Conservation (phyloP, 352 stramenopile species). For the Phytophthora pisi region DNA sequence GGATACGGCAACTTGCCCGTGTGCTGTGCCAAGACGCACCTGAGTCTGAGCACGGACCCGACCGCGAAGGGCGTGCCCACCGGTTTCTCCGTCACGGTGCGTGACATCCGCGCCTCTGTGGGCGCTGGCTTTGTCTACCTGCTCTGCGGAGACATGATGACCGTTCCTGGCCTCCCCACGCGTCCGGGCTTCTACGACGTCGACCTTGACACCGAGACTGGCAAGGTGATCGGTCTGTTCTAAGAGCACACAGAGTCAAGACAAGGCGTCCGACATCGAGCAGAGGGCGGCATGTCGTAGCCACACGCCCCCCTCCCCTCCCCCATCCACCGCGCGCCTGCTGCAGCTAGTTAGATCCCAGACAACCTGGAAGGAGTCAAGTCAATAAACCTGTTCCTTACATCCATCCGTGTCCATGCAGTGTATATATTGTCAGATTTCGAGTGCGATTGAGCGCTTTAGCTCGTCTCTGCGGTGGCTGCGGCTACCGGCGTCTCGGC, state of each 20-base stretch:
- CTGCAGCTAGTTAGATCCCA: slow-evolving; percentile 14
- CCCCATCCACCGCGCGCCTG: not conserved
- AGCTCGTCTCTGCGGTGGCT: slow-evolving; percentile 29
- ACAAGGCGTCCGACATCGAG: slow-evolving; percentile 11
- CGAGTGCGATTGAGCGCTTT: not conserved
- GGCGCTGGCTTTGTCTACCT: slow-evolving; percentile 97
- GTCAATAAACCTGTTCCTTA: slow-evolving; percentile 12
- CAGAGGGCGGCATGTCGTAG: slow-evolving; percentile 30
- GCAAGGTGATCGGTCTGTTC: slow-evolving; percentile 97
- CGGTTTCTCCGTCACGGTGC: slow-evolving; percentile 93
- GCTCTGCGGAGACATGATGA: slow-evolving; percentile 98
- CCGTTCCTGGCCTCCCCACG: slow-evolving; percentile 98
- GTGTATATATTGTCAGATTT: slow-evolving; percentile 23
- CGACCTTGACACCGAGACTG: slow-evolving; percentile 94
- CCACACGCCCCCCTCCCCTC: slow-evolving; percentile 28
- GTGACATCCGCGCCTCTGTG: slow-evolving; percentile 95
- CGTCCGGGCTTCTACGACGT: slow-evolving; percentile 99
- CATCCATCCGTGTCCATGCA: slow-evolving; percentile 1
- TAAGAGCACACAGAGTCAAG: slow-evolving; percentile 29
- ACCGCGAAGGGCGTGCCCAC: slow-evolving; percentile 94
- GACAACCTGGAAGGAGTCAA: slow-evolving; percentile 12
- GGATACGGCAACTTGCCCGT: slow-evolving; percentile 87
- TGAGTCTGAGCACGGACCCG: slow-evolving; percentile 96
- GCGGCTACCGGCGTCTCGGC: slow-evolving; percentile 9
- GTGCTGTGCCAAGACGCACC: slow-evolving; percentile 99